These are phyloP conservation scores for Filosporella fistucella DNA, from an alignment of 495 filamentous ascomycete genomes.

Conservation along the genomic window DNA sequence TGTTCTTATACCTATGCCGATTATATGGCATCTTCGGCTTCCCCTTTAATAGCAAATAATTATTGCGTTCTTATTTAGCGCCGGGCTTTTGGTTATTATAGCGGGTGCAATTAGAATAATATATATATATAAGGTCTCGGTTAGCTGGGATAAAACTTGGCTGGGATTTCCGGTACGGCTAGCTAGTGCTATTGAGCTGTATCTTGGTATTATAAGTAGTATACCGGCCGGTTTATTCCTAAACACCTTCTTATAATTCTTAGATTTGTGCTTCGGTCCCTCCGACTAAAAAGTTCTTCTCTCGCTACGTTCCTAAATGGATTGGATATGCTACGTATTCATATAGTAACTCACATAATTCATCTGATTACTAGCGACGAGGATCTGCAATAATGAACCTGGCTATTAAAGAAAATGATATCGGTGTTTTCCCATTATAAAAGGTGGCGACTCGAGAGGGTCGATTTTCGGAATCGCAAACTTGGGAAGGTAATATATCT, in stretches of 20 bases:
- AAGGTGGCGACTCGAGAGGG: too few relatives aligned
- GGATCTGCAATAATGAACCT: not conserved
- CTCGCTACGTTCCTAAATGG: constrained; percentile 31
- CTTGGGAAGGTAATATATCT: too few relatives aligned
- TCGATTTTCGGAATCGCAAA: too few relatives aligned
- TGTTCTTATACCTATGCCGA: constrained; percentile 54
- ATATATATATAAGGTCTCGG: constrained; percentile 22
- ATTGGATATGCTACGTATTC: not conserved
- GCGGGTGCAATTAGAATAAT: constrained; percentile 48
- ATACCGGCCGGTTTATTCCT: not conserved
- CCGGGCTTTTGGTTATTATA: constrained; percentile 52
- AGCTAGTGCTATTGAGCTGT: constrained; percentile 49
- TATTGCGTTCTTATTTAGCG: constrained; percentile 51
- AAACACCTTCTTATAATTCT: not conserved
- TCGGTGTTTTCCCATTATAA: not conserved
- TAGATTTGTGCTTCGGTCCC: constrained; percentile 54
- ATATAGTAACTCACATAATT: not conserved
- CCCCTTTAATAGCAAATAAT: constrained; percentile 48
- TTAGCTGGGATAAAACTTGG: constrained; percentile 48
- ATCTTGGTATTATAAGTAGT: constrained; percentile 53
- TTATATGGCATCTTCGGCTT: constrained; percentile 51
- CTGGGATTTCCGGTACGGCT: constrained; percentile 46
- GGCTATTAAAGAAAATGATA: not conserved
- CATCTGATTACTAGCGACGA: not conserved
- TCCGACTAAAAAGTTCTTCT: constrained; percentile 46